Base-by-base conservation (phyloP, 805 yeast genomes). In the Suhomyces canberraensis region DNA sequence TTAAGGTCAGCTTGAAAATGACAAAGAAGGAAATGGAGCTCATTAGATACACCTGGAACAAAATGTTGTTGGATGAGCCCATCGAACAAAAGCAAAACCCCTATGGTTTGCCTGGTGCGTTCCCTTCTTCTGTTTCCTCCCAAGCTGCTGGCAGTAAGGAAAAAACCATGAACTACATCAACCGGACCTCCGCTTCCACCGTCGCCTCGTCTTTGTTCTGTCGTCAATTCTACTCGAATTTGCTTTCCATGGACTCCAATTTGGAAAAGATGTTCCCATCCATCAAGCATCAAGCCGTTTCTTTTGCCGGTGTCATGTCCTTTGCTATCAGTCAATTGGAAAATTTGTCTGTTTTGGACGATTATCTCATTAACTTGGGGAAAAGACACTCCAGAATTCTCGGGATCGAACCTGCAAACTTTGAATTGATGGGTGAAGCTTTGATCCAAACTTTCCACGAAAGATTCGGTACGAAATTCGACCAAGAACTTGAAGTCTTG, bases 291-390 rank as follows among this genome's bases (percentile, higher is more conserved):
- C 95, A 87, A 60, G 88, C 93, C 1, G 75, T 78, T 11, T 75
- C 90, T 6, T 81, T 86, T 64, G 88, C 91, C 0, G 89, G 90
- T 4, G 86, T 86, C 14, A 57, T 87, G 48, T 75, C 84, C 19
- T 70, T 78, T 29, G 84, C 90, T 2, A 76, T 86, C 41, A 60
- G 73, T 19, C 78, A 78, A 46, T 63, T 86, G 35, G 89, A 83
- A 36, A 71, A 79, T 45, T 64, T 85, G 35, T 52, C 70, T 3
- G 57, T 60, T 5, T 60, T 85, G 47, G 81, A 82, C 48, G 81
- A 72, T 17, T 80, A 79, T 38, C 60, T 87, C 33, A 64, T 64
- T 29, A 73, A 75, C 31, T 60, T 86, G 46, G 95, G 90, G 2
- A 84, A 83, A 52, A 66, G 86, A 35, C 95, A 87, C 56, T 66